phyloP scores from a whole-genome alignment of 768 basidiomycete species.

The Hygrophorus pudorinus region DNA sequence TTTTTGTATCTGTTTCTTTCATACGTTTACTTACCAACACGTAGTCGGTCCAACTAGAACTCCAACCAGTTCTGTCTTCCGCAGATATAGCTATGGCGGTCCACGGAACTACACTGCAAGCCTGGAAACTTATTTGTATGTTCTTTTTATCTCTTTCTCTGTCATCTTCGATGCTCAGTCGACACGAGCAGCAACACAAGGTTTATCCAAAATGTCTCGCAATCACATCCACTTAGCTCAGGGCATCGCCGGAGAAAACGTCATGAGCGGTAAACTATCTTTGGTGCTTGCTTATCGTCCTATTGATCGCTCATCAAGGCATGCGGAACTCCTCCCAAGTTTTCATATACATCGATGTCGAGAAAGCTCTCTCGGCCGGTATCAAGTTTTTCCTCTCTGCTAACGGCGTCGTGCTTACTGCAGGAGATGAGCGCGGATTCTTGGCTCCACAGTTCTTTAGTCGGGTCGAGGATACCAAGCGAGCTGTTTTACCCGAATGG shows the following conservation, averaged over 20 bases:
- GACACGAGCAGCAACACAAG: conserved; percentile 42
- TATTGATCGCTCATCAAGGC: conserved; percentile 32
- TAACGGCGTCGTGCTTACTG: conserved; percentile 85
- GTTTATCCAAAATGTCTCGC: conserved; percentile 75
- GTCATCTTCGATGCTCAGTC: background rate
- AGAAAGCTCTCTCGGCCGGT: conserved; percentile 57
- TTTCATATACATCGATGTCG: conserved; percentile 73
- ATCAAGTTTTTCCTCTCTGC: conserved; percentile 69
- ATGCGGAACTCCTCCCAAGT: conserved; percentile 75
- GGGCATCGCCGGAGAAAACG: conserved; percentile 51
- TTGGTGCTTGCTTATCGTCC: background rate
- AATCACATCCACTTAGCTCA: conserved; percentile 94
- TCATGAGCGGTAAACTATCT: conserved; percentile 59
- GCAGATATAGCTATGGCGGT: conserved; percentile 72
- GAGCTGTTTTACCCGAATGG: conserved; percentile 26
- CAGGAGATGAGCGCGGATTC: conserved; percentile 58
- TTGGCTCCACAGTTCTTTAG: conserved; percentile 56
- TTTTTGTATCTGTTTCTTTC: background rate
- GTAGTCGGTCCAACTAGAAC: conserved; percentile 61
- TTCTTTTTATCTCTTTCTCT: background rate
- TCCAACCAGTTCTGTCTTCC: conserved; percentile 45
- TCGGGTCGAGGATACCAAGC: conserved; percentile 47
- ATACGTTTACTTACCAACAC: background rate
- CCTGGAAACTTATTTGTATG: conserved; percentile 68
- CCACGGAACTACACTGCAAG: conserved; percentile 63